These are phyloP conservation scores for Typha latifolia DNA, from an alignment of 176 grass and related monocot genomes.

Conservation along the genomic window DNA sequence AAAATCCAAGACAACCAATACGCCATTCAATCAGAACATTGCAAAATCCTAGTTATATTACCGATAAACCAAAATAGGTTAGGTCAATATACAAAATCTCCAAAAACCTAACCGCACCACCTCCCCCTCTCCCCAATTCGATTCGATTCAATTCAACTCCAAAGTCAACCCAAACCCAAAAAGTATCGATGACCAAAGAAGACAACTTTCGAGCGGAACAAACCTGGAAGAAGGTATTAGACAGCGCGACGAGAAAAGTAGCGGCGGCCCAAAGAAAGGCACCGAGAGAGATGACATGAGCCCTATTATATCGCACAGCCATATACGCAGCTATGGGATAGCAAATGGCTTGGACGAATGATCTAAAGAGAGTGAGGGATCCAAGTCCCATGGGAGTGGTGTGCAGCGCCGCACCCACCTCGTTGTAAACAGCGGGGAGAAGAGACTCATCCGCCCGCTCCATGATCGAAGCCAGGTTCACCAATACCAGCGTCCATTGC, in stretches of 20 bases:
- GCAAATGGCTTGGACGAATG: constrained; percentile 68
- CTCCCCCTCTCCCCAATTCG: too few species aligned
- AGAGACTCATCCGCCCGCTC: constrained; percentile 87
- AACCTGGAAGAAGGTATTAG: constrained; percentile 60
- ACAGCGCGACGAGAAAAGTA: constrained; percentile 82
- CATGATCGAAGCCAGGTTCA: constrained; percentile 56
- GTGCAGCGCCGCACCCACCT: constrained; percentile 66
- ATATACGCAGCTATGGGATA: constrained; percentile 82
- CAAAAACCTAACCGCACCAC: too few species aligned
- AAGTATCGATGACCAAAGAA: too few species aligned
- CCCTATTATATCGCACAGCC: constrained; percentile 60
- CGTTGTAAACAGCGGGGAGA: constrained; percentile 72
- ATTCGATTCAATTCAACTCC: too few species aligned
- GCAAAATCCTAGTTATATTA: too few species aligned
- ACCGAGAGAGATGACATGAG: constrained; percentile 66
- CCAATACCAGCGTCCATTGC: not conserved
- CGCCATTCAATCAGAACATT: too few species aligned
- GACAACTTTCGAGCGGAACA: not conserved
- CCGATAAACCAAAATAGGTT: too few species aligned
- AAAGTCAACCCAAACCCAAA: too few species aligned
- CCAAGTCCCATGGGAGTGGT: constrained; percentile 58
- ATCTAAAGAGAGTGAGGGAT: constrained; percentile 69
- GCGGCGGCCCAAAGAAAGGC: constrained; percentile 84
- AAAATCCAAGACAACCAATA: too few species aligned
- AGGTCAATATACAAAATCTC: too few species aligned